Base-by-base conservation (phyloP, 371 early-diverging fungal genomes). In the Mycotypha africana region DNA sequence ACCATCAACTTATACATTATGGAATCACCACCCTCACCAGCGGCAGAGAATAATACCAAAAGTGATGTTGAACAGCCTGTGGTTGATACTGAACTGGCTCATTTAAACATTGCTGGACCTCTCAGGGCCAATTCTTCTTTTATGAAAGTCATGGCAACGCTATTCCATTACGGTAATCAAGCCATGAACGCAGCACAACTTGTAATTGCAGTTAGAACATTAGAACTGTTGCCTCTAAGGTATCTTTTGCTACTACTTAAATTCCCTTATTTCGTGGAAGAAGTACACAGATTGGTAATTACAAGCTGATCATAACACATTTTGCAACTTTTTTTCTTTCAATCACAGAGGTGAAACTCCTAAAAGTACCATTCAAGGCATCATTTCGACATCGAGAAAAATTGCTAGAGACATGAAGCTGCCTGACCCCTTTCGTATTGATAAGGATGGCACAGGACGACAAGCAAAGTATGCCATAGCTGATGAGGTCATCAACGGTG, bases 341-440 rank as follows among this genome's bases (percentile, higher is more conserved):
- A 47, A 38, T 12, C 8, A 28, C 28, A 28, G 28, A 28, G 28
- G 28, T 28, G 71, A 74, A 39, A 74, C 75, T 20, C 75, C 75
- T n/a, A 70, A 63, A 49, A 70, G 75, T 46, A 74, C 75, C 12
- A 66, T 74, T 21, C 75, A 74, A 48, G 75, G 75, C 41, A 74
- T 74, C 38, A 67, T 74, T 15, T 70, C 71, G n/a, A 70, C 75
- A 12, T 60, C 75, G 5, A 64, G 75, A 21, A 65, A 64, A 46
- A 53, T 56, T 8, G 70, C 71, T 2, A 56, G 75, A 48, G 67
- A 67, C 39, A 45, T 66, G 8, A 49, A 59, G 9, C 24, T 64
- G 12, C 51, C 67, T 11, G 75, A 74, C 57, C 75, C 75, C 9
- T 74, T 74, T 37, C 47, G 49, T 17, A 74, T 74, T 37, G 58